Evolutionary conservation across 352 stramenopile species (phyloP), one percentile per base, ranked within the genome.

Genomic region (Globisporangium sylvaticum): DNA sequence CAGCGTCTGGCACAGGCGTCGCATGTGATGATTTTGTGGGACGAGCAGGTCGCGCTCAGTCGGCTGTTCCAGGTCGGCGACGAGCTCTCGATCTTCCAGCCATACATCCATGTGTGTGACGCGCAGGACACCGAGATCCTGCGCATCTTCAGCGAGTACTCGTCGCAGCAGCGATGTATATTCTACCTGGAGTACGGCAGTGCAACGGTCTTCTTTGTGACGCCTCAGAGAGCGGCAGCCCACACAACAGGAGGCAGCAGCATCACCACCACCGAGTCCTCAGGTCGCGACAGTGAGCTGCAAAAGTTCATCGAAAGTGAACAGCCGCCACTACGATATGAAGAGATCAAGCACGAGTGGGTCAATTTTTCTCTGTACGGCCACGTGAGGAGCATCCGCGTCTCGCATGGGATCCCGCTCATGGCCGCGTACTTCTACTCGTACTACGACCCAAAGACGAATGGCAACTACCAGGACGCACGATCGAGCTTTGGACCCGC

Each of bases 181-280:
- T 91, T 85, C 70, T 91, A 87, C 64, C 70, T 91, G 22, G 83
- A 91, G 63, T 89, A 88, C 54, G 83, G 83, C 8, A 89, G 67
- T 55, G 79, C 76, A 2, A 91, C 80, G 0, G 79, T 86, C 8
- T 42, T 89, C 7, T 89, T 89, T 62, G 53, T 75, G 58, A 44
- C 22, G 5, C 32, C 56, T 14, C 27, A 58, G 29, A 46, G 15
- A 44, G n/a, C 37, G 10, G 7, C 50, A 46, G 34, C 37, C 65
- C 39, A 53, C 54, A 34, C 42, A n/a, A 31, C 20, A 31, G 29
- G 42, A 7, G 29, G 15, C 55, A 64, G 3, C 14, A 32, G 18
- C 12, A 58, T 55, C n/a, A 32, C 7, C 18, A 65, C 7, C 18
- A 65, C 7, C 22, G 34, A 53, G 8, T 20, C n/a, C 18, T n/a